Conservation (phyloP, 108 stramenopile genomes). For the Skeletonema menzelii region DNA sequence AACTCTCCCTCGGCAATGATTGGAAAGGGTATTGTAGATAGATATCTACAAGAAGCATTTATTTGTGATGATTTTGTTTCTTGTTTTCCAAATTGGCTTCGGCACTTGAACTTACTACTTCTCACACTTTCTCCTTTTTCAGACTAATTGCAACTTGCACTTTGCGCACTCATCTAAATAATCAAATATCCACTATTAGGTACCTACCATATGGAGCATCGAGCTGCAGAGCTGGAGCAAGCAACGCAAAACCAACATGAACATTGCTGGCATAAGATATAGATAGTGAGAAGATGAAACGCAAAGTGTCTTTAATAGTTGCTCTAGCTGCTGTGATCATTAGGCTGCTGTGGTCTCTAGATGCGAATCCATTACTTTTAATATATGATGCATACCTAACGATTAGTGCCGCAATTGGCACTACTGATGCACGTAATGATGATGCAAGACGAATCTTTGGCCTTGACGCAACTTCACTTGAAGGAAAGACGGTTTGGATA, state of each 20-base stretch:
- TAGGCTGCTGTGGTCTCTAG: slow-evolving; percentile 15
- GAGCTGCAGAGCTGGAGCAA: too few species aligned
- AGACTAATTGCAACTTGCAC: too few species aligned
- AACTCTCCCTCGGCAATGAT: too few species aligned
- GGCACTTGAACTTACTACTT: too few species aligned
- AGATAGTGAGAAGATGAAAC: neutral
- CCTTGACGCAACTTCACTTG: neutral
- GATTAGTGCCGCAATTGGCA: neutral
- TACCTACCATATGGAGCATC: too few species aligned
- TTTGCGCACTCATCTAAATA: neutral
- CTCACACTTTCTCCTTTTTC: neutral
- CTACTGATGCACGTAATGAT: neutral
- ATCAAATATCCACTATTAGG: too few species aligned
- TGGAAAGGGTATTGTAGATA: too few species aligned
- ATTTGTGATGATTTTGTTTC: too few species aligned
- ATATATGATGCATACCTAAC: slow-evolving; percentile 28
- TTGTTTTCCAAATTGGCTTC: too few species aligned
- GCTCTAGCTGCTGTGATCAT: slow-evolving; percentile 16
- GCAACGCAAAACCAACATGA: too few species aligned
- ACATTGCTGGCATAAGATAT: too few species aligned
- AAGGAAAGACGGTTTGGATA: slow-evolving; percentile 64
- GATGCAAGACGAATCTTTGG: slow-evolving; percentile 8
- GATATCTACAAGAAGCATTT: too few species aligned
- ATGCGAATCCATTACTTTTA: slow-evolving; percentile 39
- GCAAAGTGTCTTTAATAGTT: neutral